phyloP scores from a whole-genome alignment of 1,284 basidiomycete genomes.

The Malassezia vespertilionis region DNA sequence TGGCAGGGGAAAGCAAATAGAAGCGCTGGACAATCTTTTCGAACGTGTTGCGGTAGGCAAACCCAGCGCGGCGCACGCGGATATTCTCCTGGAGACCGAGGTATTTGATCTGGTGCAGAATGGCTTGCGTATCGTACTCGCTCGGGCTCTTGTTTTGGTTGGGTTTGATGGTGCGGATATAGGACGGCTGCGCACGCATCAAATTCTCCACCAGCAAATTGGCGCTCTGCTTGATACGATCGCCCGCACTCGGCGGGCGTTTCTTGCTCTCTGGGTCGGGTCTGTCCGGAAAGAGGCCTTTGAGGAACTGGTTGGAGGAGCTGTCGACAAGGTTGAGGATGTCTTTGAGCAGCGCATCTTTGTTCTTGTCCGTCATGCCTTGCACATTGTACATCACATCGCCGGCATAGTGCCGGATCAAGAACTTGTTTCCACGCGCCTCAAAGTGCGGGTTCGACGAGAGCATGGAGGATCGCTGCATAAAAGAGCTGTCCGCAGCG shows the following conservation, averaged over 20 bases:
- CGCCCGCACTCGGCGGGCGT: constrained; percentile 90
- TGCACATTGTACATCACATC: constrained; percentile 95
- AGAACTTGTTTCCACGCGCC: constrained; percentile 52
- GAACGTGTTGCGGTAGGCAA: constrained; percentile 93
- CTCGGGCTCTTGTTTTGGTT: constrained; percentile 87
- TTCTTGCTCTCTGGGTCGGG: constrained; percentile 96
- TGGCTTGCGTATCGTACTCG: constrained; percentile 88
- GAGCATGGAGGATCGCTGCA: constrained; percentile 67
- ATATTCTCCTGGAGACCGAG: constrained; percentile 98
- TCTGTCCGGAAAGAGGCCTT: constrained; percentile 80
- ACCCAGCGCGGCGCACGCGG: constrained; percentile 87
- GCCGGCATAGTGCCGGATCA: constrained; percentile 71
- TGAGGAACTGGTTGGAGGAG: constrained; percentile 55
- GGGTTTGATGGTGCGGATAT: constrained; percentile 98
- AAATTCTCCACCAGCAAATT: constrained; percentile 88
- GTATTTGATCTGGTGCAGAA: constrained; percentile 98
- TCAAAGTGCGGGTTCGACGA: constrained; percentile 58
- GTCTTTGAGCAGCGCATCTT: constrained; percentile 91
- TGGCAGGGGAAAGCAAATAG: constrained; percentile 84
- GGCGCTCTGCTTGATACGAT: constrained; percentile 86
- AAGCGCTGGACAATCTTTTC: constrained; percentile 89
- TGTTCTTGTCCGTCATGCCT: constrained; percentile 99
- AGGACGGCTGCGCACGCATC: constrained; percentile 90
- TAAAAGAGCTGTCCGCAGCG: constrained; percentile 93
- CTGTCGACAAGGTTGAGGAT: constrained; percentile 75